phyloP scores from a whole-genome alignment of 2,329 filamentous ascomycete species.

The Aquanectria penicillioides region DNA sequence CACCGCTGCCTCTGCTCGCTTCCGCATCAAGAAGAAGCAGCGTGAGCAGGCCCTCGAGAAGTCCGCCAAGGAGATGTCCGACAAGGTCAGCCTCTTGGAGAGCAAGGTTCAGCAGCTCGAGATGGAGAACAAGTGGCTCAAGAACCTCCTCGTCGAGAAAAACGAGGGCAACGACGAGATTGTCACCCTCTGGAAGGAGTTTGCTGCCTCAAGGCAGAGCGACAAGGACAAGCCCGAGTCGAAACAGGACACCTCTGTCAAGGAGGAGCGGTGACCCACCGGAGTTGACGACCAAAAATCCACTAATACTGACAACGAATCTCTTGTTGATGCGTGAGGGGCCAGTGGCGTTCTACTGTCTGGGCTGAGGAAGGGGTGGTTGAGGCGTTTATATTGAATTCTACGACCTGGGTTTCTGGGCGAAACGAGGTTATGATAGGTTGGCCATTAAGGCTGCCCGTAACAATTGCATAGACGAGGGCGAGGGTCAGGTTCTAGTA shows the following conservation, averaged over 20 bases:
- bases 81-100: slow-evolving; percentile 80
- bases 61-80: slow-evolving; percentile 83
- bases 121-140: slow-evolving; percentile 85
- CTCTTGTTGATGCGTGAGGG: slow-evolving; percentile 24
- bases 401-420: slow-evolving; percentile 30
- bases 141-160: slow-evolving; percentile 84
- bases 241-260: slow-evolving; percentile 39
- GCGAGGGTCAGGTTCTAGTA: slow-evolving; percentile 18
- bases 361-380: slow-evolving; percentile 28
- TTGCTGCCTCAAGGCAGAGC: slow-evolving; percentile 50
- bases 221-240: slow-evolving; percentile 44
- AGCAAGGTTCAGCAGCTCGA: slow-evolving; percentile 79
- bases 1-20: slow-evolving; percentile 87
- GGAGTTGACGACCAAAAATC: slow-evolving; percentile 11
- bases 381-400: slow-evolving; percentile 38
- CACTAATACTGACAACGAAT: slow-evolving; percentile 26
- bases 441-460: slow-evolving; percentile 32
- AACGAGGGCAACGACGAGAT: slow-evolving; percentile 71
- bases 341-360: slow-evolving; percentile 38
- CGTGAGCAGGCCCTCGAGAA: slow-evolving; percentile 87
- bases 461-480: slow-evolving; percentile 25
- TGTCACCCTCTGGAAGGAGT: slow-evolving; percentile 62
- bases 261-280: slow-evolving; percentile 37
- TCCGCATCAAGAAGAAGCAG: slow-evolving; percentile 96
- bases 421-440: slow-evolving; percentile 26